These are phyloP conservation scores for Artemisia argyi DNA, from an alignment of 129 eudicot genomes.

Conservation along the genomic window DNA sequence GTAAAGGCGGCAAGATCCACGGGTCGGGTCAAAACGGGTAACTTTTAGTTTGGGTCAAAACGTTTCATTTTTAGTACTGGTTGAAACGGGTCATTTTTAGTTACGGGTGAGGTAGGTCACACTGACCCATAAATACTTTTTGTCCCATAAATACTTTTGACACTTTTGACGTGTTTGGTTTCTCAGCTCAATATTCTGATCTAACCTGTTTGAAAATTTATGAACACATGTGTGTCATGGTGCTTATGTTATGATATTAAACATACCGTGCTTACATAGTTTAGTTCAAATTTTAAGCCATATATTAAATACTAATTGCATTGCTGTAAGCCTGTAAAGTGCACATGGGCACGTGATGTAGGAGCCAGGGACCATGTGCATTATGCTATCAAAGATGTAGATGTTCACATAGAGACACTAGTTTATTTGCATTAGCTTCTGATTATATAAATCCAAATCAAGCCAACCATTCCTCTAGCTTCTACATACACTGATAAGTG, in stretches of 20 bases:
- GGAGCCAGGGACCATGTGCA: slow-evolving; percentile 42
- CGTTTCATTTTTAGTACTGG: too few relatives aligned
- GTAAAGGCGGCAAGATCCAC: too few relatives aligned
- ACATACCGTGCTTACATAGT: slow-evolving; percentile 2
- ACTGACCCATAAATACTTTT: too few relatives aligned
- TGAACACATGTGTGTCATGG: neutral
- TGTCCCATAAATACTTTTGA: too few relatives aligned
- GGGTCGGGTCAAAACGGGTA: too few relatives aligned
- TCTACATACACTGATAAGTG: neutral
- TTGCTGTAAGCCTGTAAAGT: slow-evolving; percentile 35
- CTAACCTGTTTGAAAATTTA: neutral
- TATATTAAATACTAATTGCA: slow-evolving; percentile 16
- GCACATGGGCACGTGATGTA: slow-evolving; percentile 57
- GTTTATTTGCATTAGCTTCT: slow-evolving; percentile 34
- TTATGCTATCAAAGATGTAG: slow-evolving; percentile 21
- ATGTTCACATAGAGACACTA: slow-evolving; percentile 1
- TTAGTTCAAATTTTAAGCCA: neutral
- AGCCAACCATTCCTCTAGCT: slow-evolving; percentile 37
- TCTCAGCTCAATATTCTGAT: too few relatives aligned
- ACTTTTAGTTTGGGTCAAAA: too few relatives aligned
- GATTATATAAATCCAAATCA: slow-evolving; percentile 33
- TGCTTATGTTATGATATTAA: neutral
- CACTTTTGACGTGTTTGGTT: too few relatives aligned
- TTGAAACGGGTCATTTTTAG: too few relatives aligned
- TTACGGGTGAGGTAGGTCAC: too few relatives aligned